phyloP scores from a whole-genome alignment of 2,329 filamentous ascomycete species.

The Phaeoacremonium minimum region DNA sequence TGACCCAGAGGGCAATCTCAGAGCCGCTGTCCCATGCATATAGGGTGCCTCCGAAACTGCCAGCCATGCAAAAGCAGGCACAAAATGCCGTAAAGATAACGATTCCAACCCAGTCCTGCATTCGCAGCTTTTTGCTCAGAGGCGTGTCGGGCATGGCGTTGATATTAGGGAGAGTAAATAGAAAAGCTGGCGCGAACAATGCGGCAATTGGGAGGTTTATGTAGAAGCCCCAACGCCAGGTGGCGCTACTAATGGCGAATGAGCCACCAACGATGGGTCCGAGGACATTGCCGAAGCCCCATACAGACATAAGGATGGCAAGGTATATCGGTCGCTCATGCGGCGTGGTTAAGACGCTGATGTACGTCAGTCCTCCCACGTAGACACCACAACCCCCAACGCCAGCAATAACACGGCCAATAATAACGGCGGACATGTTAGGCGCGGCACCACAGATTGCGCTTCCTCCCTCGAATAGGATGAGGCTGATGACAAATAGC shows the following conservation, averaged over 20 bases:
- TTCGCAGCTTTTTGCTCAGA: conserved; percentile 17
- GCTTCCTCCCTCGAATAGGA: conserved; percentile 12
- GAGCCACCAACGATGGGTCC: conserved; percentile 38
- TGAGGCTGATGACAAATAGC: not conserved
- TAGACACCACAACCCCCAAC: conserved; percentile 35
- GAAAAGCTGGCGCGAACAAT: conserved; percentile 9
- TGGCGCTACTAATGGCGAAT: conserved; percentile 28
- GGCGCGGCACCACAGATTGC: conserved; percentile 32
- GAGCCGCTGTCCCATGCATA: conserved; percentile 38
- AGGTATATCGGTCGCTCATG: conserved; percentile 19
- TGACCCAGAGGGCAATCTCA: conserved; percentile 38
- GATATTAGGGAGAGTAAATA: conserved; percentile 21
- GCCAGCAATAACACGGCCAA: conserved; percentile 36
- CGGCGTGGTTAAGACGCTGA: conserved; percentile 16
- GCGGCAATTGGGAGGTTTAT: conserved; percentile 20
- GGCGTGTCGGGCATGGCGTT: conserved; percentile 9
- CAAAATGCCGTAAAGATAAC: conserved; percentile 34
- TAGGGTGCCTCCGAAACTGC: conserved; percentile 42
- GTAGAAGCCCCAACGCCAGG: conserved; percentile 43
- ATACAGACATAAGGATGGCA: conserved; percentile 15
- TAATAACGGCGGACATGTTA: conserved; percentile 36
- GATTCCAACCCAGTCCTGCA: conserved; percentile 38
- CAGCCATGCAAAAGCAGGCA: conserved; percentile 36
- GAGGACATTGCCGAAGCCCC: conserved; percentile 34
- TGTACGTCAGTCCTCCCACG: conserved; percentile 18